These are phyloP conservation scores for Candida tammaniensis DNA, from an alignment of 805 yeast species.

Conservation along the genomic window DNA sequence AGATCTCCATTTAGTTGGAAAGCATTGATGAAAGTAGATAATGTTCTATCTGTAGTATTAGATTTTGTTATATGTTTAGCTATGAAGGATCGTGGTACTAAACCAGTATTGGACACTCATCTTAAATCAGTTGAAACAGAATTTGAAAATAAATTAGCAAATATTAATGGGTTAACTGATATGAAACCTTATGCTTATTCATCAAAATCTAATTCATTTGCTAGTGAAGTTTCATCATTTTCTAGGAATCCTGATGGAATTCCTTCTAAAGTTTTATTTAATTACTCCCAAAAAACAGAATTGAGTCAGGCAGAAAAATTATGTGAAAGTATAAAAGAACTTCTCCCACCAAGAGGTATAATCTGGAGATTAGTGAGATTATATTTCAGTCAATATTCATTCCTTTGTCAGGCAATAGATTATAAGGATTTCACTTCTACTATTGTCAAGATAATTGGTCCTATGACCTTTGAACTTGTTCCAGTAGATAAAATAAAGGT, in stretches of 20 bases:
- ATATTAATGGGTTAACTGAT: constrained; percentile 5
- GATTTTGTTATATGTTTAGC: constrained; percentile 1
- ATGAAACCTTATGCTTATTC: too few species aligned
- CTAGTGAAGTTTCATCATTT: too few species aligned
- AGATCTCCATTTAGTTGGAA: constrained; percentile 8
- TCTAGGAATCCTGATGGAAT: too few species aligned
- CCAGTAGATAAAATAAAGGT: constrained; percentile 19
- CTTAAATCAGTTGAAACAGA: not conserved
- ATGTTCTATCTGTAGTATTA: not conserved
- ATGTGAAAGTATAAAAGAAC: constrained; percentile 13
- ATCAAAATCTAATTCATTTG: too few species aligned
- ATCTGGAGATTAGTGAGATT: constrained; percentile 55
- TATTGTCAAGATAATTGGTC: constrained; percentile 46
- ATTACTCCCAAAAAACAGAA: too few species aligned
- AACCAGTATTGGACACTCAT: constrained; percentile 1
- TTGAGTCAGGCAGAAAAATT: not conserved
- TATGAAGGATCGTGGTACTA: not conserved
- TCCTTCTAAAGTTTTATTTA: too few species aligned
- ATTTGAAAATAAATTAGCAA: constrained; percentile 3
- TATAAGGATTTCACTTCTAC: constrained; percentile 47
- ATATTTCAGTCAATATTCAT: constrained; percentile 57
- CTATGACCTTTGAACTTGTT: constrained; percentile 19
- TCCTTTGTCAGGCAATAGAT: constrained; percentile 63
- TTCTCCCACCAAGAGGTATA: constrained; percentile 52
- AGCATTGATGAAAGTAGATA: constrained; percentile 5